A percentile compares a stretch with the other conserved stretches of the same genome.
Conservation (phyloP, 768 basidiomycete genomes). For the Naganishia vaughanmartiniae region DNA sequence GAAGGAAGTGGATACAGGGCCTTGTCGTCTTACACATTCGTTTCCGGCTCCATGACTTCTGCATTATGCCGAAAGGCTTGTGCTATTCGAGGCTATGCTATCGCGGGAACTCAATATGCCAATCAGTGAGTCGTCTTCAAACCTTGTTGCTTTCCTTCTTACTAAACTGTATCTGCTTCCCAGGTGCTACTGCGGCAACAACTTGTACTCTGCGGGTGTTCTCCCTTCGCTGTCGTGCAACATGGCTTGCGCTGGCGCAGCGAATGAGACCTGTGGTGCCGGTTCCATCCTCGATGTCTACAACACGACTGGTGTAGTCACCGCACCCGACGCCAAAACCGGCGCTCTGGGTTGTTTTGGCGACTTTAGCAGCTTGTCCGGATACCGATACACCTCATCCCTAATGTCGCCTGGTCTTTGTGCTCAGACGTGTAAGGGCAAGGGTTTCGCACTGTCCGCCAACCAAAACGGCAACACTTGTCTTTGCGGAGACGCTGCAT, state of each 20-base stretch:
- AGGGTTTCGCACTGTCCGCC: slow-evolving; percentile 37
- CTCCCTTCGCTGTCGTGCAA: slow-evolving; percentile 30
- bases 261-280: slow-evolving; percentile 37
- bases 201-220: slow-evolving; percentile 23
- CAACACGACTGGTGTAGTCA: slow-evolving; percentile 33
- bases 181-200: slow-evolving; percentile 35
- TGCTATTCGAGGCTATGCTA: slow-evolving; percentile 16
- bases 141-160: not conserved
- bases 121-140: slow-evolving; percentile 20
- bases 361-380: slow-evolving; percentile 20
- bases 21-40: slow-evolving; percentile 34
- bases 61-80: slow-evolving; percentile 24
- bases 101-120: slow-evolving; percentile 32
- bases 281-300: slow-evolving; percentile 33
- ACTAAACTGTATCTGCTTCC: not conserved
- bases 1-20: slow-evolving; percentile 30
- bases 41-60: slow-evolving; percentile 39
- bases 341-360: slow-evolving; percentile 16
- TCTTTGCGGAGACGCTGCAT: slow-evolving; percentile 38
- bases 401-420: slow-evolving; percentile 36
- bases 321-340: slow-evolving; percentile 28
- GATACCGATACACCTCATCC: slow-evolving; percentile 27
- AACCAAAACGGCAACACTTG: slow-evolving; percentile 40
- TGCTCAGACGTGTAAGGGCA: slow-evolving; percentile 34
- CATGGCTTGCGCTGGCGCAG: slow-evolving; percentile 30